Percentiles rank a stretch among this genome's conserved stretches.
Conservation (phyloP, 345 rosid genomes). For the Theobroma cacao region DNA sequence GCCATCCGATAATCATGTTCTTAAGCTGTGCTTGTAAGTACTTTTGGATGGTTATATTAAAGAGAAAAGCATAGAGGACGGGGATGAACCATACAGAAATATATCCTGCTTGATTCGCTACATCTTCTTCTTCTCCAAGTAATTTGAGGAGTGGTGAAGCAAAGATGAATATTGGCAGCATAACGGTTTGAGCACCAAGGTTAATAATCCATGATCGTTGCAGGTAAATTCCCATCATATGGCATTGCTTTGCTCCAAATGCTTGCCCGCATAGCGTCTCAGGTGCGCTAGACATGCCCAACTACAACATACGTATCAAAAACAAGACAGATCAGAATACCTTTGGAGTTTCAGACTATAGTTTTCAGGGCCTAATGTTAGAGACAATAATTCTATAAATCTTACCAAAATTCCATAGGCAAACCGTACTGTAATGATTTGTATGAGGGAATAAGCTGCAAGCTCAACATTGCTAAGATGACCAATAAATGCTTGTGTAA, state of each 20-base stretch:
- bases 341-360: neutral
- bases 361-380: neutral
- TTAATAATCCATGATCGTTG: conserved; percentile 55
- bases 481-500: conserved; percentile 60
- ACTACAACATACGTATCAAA: neutral
- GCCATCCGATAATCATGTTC: conserved; percentile 37
- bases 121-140: conserved; percentile 35
- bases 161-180: conserved; percentile 32
- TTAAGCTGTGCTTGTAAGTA: conserved; percentile 46
- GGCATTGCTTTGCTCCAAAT: conserved; percentile 50
- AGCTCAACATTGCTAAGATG: conserved; percentile 40
- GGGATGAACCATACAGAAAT: conserved; percentile 46
- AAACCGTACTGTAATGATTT: conserved; percentile 45
- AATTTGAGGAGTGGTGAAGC: conserved; percentile 32
- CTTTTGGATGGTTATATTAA: conserved; percentile 33
- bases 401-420: conserved; percentile 46
- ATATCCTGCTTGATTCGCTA: conserved; percentile 33
- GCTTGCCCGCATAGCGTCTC: conserved; percentile 61
- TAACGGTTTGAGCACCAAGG: conserved; percentile 27
- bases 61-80: conserved; percentile 23
- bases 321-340: neutral
- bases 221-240: conserved; percentile 46
- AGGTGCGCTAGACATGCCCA: conserved; percentile 55
- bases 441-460: conserved; percentile 55
- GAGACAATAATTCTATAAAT: too few species aligned